Percentiles rank a stretch among this genome's conserved stretches.
These are phyloP conservation scores for Phoma sp. DNA, from an alignment of 2,329 filamentous ascomycete genomes.

Conservation along the genomic window DNA sequence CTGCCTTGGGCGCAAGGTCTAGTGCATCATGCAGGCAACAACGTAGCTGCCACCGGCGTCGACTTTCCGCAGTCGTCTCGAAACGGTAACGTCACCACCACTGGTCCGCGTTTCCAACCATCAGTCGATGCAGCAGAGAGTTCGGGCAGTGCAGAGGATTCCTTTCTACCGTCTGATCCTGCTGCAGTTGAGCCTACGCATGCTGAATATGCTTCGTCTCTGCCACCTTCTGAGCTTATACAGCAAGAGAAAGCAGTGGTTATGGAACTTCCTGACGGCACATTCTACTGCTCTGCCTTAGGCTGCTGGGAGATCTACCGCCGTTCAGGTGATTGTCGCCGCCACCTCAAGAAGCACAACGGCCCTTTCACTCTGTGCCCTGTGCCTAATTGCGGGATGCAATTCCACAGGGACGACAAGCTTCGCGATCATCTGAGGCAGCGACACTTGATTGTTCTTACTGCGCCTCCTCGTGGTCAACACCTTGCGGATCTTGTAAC, in stretches of 20 bases:
- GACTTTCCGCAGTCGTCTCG: no score
- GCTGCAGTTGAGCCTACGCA: no score
- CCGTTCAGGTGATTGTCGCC: constrained; percentile 19
- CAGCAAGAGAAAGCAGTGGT: not conserved
- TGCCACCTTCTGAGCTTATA: not conserved
- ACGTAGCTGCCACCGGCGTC: no score
- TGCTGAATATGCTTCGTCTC: no score
- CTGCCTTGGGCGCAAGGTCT: no score
- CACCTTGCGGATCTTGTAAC: not conserved
- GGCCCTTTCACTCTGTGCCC: constrained; percentile 7
- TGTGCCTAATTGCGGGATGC: constrained; percentile 12
- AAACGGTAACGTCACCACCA: no score
- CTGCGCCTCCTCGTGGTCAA: not conserved
- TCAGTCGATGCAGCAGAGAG: no score
- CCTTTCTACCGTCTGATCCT: no score
- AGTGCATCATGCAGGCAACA: no score
- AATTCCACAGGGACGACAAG: constrained; percentile 27
- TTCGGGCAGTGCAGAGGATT: no score
- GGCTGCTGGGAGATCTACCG: not conserved
- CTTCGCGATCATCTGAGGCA: constrained; percentile 19
- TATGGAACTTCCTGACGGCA: not conserved
- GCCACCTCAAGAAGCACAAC: constrained; percentile 25
- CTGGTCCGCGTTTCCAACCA: no score
- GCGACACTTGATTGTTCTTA: not conserved
- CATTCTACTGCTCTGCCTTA: not conserved